phyloP scores from a whole-genome alignment of 192 early-diverging fungal species.

The Rhizoclosmatium globosum region DNA sequence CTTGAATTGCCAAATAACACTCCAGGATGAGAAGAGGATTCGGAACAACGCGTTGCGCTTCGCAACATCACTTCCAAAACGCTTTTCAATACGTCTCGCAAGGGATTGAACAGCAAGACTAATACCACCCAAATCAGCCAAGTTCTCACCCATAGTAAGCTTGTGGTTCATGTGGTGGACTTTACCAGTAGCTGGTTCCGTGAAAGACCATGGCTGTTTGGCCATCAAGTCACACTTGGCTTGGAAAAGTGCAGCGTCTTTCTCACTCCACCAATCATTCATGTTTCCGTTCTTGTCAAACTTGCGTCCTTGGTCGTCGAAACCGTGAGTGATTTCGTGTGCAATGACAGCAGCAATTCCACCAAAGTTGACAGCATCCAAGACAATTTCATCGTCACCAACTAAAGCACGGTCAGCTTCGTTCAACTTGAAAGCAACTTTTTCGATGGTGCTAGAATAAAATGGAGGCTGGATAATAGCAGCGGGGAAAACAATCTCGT shows the following conservation, averaged over 20 bases:
- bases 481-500: conserved; percentile 47
- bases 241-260: conserved; percentile 38
- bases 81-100: neutral
- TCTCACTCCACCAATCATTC: conserved; percentile 46
- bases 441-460: conserved; percentile 23
- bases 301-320: conserved; percentile 45
- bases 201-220: conserved; percentile 29
- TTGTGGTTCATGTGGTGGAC: conserved; percentile 13
- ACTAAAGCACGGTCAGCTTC: conserved; percentile 14
- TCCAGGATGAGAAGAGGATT: conserved; percentile 13
- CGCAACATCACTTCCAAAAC: neutral
- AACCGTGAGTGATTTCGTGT: conserved; percentile 54
- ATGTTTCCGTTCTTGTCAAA: conserved; percentile 43
- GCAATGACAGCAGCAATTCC: conserved; percentile 47
- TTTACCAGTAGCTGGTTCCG: conserved; percentile 32
- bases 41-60: neutral
- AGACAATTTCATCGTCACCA: conserved; percentile 4
- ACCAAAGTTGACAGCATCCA: conserved; percentile 43
- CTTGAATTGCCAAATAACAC: conserved; percentile 20
- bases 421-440: conserved; percentile 8
- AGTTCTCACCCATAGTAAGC: conserved; percentile 46
- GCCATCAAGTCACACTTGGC: conserved; percentile 27
- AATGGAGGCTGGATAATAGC: conserved; percentile 48
- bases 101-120: conserved; percentile 17
- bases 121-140: conserved; percentile 52